Evolutionary conservation across 176 grass and related monocot genomes (phyloP).

Genomic region (Oryza rufipogon): DNA sequence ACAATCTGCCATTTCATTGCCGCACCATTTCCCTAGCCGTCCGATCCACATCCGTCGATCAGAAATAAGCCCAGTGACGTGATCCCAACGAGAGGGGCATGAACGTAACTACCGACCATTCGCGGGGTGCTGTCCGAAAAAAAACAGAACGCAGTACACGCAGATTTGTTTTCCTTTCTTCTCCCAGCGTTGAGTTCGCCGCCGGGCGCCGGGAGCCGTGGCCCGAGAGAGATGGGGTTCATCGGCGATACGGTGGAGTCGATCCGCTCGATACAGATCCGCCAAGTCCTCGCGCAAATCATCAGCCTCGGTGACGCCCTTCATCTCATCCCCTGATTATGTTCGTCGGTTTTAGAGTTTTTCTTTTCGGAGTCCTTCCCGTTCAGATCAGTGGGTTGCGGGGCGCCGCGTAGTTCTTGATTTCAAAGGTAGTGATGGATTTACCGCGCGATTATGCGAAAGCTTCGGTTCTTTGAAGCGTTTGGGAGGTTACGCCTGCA

Average conservation of each 20-base stretch:
- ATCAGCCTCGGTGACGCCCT: constrained; percentile 62
- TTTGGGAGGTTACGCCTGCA: neutral
- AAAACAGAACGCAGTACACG: neutral
- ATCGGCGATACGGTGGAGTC: constrained; percentile 63
- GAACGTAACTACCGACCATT: neutral
- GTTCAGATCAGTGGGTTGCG: neutral
- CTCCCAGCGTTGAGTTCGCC: neutral
- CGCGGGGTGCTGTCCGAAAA: neutral
- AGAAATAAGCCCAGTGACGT: neutral
- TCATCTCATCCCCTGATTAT: neutral
- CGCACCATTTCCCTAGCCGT: neutral
- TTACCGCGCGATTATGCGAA: neutral
- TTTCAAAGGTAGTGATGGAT: neutral
- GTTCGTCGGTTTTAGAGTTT: neutral
- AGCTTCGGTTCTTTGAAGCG: neutral
- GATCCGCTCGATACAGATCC: constrained; percentile 70
- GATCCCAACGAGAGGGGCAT: neutral
- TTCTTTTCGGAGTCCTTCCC: neutral
- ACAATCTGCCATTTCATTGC: too few relatives aligned
- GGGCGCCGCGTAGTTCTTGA: neutral
- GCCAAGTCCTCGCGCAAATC: constrained; percentile 66
- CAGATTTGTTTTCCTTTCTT: neutral
- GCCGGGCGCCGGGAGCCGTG: neutral
- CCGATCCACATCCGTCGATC: neutral
- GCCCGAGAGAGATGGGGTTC: constrained; percentile 54